Base-by-base conservation (phyloP, 345 rosid genomes). In the Capsella bursapastoris region DNA sequence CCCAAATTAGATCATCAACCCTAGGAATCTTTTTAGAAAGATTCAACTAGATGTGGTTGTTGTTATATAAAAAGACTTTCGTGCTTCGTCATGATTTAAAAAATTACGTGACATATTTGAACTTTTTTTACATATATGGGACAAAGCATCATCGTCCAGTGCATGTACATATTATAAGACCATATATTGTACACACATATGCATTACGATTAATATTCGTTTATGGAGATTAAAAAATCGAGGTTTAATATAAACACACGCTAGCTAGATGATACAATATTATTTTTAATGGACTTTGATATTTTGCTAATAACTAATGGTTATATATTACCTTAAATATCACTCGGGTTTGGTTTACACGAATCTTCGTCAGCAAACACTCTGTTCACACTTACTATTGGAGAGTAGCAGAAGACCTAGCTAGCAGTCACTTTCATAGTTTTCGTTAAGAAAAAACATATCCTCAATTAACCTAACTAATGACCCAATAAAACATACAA, bases 351-450 rank as follows among this genome's bases (percentile, higher is more conserved):
- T 71, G 22, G 15, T 8, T 22, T 18, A 44, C 27, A 62, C 53
- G 62, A 51, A 52, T 31, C 66, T 15, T 59, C 55, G 55, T 41
- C 53, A 62, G 53, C 63, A 52, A 45, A 52, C 2, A 12, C 34
- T 38, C 13, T 28, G 68, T 71, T 60, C 68, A 48, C 60, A 71
- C 40, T 14, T 50, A 37, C 35, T 57, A 35, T 35, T 9, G 2
- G 43, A 57, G 44, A 57, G 7, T 32, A 57, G 6, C 6, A 14
- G 22, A 56, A 31, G 32, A 29, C n/a, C 34, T 22, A 22, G 25
- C 14, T 28, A 5, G 58, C 3, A 13, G 58, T 28, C 58, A 12
- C 7, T 43, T 43, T 12, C 68, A 38, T 38, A 10, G 13, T 2
- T 10, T 22, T 38, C 43, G 43, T 38, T 38, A 12, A 38, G 4